Percentiles rank a stretch among this genome's conserved stretches.
phyloP scores from a whole-genome alignment of 2,329 filamentous ascomycete species.

The Orbilia oligospora region DNA sequence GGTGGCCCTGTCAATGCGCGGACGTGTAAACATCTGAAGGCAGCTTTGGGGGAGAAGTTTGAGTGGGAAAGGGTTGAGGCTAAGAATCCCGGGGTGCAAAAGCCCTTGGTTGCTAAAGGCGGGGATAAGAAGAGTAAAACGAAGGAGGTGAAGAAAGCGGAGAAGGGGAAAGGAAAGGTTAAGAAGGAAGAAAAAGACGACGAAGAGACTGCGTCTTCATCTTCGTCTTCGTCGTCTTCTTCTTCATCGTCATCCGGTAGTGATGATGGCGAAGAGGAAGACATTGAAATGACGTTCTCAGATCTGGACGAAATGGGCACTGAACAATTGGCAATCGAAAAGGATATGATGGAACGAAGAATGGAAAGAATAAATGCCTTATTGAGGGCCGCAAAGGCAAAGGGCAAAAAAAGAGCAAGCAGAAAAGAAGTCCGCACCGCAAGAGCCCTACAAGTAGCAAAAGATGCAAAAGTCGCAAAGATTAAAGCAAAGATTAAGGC shows the following conservation, averaged over 20 bases:
- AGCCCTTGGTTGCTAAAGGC: neutral
- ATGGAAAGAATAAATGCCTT: slow-evolving; percentile 44
- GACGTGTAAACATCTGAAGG: slow-evolving; percentile 62
- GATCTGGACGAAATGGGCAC: slow-evolving; percentile 51
- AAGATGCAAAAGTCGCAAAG: slow-evolving; percentile 11
- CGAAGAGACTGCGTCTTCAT: slow-evolving; percentile 30
- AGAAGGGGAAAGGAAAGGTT: slow-evolving; percentile 43
- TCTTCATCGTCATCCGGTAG: neutral
- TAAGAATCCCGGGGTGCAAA: slow-evolving; percentile 41
- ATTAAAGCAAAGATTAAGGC: slow-evolving; percentile 11
- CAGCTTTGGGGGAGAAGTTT: slow-evolving; percentile 61
- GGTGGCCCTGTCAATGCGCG: slow-evolving; percentile 59
- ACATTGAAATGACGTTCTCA: slow-evolving; percentile 51
- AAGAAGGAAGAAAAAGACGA: slow-evolving; percentile 54
- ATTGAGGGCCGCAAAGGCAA: slow-evolving; percentile 39
- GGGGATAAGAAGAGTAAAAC: slow-evolving; percentile 14
- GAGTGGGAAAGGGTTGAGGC: slow-evolving; percentile 62
- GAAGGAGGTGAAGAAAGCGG: slow-evolving; percentile 32
- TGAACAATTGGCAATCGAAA: slow-evolving; percentile 45
- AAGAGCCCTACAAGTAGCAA: slow-evolving; percentile 1
- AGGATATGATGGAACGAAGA: slow-evolving; percentile 39
- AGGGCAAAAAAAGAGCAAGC: slow-evolving; percentile 30
- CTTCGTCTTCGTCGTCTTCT: neutral
- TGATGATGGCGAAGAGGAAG: slow-evolving; percentile 54
- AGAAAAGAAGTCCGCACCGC: slow-evolving; percentile 17